A percentile compares a stretch with the other conserved stretches of the same genome.
Evolutionary conservation across 140 eudicot genomes (phyloP).

Genomic region (Stevia rebaudiana): DNA sequence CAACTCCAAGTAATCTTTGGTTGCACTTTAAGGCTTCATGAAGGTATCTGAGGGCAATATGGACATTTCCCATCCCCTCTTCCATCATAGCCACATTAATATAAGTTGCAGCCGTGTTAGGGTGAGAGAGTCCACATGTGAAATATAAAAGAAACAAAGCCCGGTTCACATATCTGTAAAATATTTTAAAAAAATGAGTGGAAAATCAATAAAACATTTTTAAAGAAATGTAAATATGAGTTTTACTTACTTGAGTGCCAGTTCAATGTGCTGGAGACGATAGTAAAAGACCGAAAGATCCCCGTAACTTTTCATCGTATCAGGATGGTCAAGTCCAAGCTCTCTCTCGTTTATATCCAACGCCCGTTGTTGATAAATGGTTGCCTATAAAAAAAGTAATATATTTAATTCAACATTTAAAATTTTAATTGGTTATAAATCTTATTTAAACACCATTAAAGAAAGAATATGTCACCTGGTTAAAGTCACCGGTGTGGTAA

Average conservation of each 20-base stretch:
- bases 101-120: conserved; percentile 97
- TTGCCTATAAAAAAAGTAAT: conserved; percentile 48
- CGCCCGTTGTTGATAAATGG: conserved; percentile 96
- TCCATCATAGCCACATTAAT: conserved; percentile 99
- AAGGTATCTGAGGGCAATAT: conserved; percentile 95
- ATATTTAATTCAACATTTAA: background rate
- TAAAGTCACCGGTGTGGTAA: conserved; percentile 97
- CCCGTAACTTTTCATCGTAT: conserved; percentile 98
- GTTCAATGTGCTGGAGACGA: conserved; percentile 90
- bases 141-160: conserved; percentile 85
- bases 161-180: conserved; percentile 85
- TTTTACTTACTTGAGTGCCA: conserved; percentile 81
- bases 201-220: background rate
- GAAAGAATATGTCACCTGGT: conserved; percentile 58
- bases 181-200: background rate
- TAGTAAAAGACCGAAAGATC: conserved; percentile 98
- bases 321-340: conserved; percentile 99
- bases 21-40: conserved; percentile 98
- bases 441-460: conserved; percentile 4
- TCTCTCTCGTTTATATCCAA: conserved; percentile 98
- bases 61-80: conserved; percentile 98
- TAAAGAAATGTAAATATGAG: background rate
- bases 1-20: conserved; percentile 80
- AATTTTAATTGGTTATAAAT: background rate
- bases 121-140: conserved; percentile 99